phyloP scores from a whole-genome alignment of 306 rosid species.

The Quercus gilva region DNA sequence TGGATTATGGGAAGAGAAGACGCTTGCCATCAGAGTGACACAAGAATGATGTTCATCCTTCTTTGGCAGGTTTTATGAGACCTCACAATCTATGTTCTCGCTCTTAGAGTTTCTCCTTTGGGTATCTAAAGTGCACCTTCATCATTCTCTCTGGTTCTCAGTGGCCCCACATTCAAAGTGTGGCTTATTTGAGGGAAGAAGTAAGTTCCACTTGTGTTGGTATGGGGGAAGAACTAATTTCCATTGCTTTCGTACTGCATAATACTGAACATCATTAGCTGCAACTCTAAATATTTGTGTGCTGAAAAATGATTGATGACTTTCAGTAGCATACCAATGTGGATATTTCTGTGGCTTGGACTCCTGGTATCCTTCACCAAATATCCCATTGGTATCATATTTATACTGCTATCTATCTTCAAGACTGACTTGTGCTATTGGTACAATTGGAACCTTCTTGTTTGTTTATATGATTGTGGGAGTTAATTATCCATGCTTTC shows the following conservation, averaged over 20 bases:
- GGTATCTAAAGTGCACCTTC: conserved; percentile 10
- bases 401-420: conserved; percentile 12
- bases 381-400: conserved; percentile 22
- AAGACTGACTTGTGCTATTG: conserved; percentile 30
- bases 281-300: conserved; percentile 14
- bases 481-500: neutral
- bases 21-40: conserved; percentile 42
- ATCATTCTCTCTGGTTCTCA: conserved; percentile 7
- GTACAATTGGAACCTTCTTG: conserved; percentile 6
- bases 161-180: conserved; percentile 10
- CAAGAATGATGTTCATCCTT: neutral
- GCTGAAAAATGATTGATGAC: conserved; percentile 24
- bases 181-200: conserved; percentile 24
- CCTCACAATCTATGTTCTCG: conserved; percentile 13
- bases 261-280: conserved; percentile 21
- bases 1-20: conserved; percentile 47
- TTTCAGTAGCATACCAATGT: conserved; percentile 11
- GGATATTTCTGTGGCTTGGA: conserved; percentile 28
- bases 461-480: conserved; percentile 4
- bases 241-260: conserved; percentile 19
- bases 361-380: conserved; percentile 13
- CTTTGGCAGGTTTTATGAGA: conserved; percentile 1
- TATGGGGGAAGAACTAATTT: conserved; percentile 23
- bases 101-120: conserved; percentile 1
- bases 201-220: conserved; percentile 36